A percentile compares a stretch with the other conserved stretches of the same genome.
phyloP scores from a whole-genome alignment of 768 basidiomycete genomes.

The Boletus pseudo-olivaceus region DNA sequence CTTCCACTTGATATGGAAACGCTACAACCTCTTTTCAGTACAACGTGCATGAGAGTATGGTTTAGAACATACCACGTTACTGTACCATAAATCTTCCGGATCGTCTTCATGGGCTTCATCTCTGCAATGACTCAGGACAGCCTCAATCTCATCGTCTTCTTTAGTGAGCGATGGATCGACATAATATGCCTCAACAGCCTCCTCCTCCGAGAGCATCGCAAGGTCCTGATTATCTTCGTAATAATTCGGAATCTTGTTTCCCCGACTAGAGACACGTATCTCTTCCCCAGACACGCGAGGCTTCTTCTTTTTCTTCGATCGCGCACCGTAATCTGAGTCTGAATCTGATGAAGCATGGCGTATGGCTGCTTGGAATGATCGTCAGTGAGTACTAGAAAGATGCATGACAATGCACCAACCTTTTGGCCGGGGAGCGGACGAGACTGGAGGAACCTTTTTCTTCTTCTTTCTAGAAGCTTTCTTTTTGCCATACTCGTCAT shows the following conservation, averaged over 20 bases:
- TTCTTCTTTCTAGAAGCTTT: slow-evolving; percentile 69
- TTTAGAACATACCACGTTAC: slow-evolving; percentile 66
- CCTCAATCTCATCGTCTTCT: slow-evolving; percentile 88
- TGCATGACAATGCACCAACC: slow-evolving; percentile 37
- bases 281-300: slow-evolving; percentile 57
- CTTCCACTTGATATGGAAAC: slow-evolving; percentile 99
- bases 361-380: slow-evolving; percentile 36
- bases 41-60: background rate
- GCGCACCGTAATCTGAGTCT: slow-evolving; percentile 83
- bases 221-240: slow-evolving; percentile 74
- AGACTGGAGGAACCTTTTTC: slow-evolving; percentile 38
- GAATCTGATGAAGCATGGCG: slow-evolving; percentile 71
- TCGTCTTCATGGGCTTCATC: slow-evolving; percentile 80
- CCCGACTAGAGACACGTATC: slow-evolving; percentile 71
- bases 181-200: slow-evolving; percentile 51
- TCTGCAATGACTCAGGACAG: slow-evolving; percentile 80
- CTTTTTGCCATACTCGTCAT: slow-evolving; percentile 73
- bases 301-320: slow-evolving; percentile 84
- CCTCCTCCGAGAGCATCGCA: slow-evolving; percentile 63
- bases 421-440: slow-evolving; percentile 52
- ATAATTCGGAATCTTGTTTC: slow-evolving; percentile 81
- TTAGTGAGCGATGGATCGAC: slow-evolving; percentile 49
- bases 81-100: slow-evolving; percentile 77
- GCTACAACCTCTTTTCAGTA: slow-evolving; percentile 45
- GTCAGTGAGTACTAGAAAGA: slow-evolving; percentile 5